Conservation (phyloP, 768 basidiomycete species). For the Cyclocybe aegerita region DNA sequence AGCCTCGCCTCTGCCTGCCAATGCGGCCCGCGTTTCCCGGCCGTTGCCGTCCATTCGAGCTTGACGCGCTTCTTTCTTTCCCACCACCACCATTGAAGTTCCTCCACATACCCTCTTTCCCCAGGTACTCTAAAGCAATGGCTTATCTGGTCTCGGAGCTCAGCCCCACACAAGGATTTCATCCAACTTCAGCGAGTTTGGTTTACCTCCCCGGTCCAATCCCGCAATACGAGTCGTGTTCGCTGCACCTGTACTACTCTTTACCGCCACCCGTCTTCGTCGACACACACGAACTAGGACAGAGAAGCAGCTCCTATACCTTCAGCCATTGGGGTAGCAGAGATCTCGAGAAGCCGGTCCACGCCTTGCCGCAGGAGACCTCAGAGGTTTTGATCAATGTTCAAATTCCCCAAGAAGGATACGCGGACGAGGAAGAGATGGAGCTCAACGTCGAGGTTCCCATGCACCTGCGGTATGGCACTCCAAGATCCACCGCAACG, state of each 20-base stretch:
- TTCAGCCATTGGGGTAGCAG: constrained; percentile 40
- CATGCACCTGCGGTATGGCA: constrained; percentile 46
- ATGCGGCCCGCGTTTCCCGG: no score
- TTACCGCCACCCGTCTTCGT: constrained; percentile 45
- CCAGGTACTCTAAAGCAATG: constrained; percentile 7
- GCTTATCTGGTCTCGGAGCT: constrained; percentile 27
- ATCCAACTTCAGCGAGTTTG: constrained; percentile 32
- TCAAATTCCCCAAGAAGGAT: constrained; percentile 11
- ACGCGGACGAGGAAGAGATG: constrained; percentile 6
- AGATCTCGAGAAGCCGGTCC: constrained; percentile 47
- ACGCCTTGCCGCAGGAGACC: constrained; percentile 28
- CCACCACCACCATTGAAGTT: no score
- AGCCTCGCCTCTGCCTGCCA: no score
- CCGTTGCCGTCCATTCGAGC: no score
- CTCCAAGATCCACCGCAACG: constrained; percentile 13
- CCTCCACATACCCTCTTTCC: no score
- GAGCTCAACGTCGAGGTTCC: constrained; percentile 37
- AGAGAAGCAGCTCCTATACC: constrained; percentile 33
- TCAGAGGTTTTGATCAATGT: constrained; percentile 20
- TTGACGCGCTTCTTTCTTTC: no score
- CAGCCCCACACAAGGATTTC: constrained; percentile 34
- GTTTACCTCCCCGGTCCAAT: constrained; percentile 18
- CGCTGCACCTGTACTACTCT: constrained; percentile 36
- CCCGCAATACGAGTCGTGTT: constrained; percentile 25
- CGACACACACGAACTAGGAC: constrained; percentile 47